Evolutionary conservation across 208 protist species (phyloP), one percentile per base, ranked within the genome.

Genomic region (Polymyxa betae): DNA sequence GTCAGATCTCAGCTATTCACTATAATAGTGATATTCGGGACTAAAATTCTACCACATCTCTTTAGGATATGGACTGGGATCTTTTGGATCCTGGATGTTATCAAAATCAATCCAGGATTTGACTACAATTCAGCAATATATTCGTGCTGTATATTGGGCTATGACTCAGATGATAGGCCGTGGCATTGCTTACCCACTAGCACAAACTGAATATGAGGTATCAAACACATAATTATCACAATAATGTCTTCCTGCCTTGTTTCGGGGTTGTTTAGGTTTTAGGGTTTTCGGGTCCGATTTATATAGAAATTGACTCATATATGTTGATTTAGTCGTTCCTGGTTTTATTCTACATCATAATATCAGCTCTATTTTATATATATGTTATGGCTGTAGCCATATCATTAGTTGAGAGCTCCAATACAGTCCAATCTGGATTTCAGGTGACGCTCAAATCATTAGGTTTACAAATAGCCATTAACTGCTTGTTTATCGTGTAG

Each of bases 91-190:
- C 72, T 82, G 72, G 72, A 35, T 20, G 12, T 12, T 82, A 35
- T 82, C 72, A n/a, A 5, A 12, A 5, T 35, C 35, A 12, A 82
- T 82, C 72, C 10, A 45, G 72, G n/a, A 35, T 35, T n/a, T 82
- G 72, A 5, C 72, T 5, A 82, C 72, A n/a, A 82, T 82, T 20
- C 35, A 5, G 72, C 72, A 82, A 43, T 82, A 82, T n/a, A 82
- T 82, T 43, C 72, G 72, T 5, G n/a, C 72, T 20, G 10, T 82
- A n/a, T 82, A 82, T 43, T 82, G 72, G 72, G n/a, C 72, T 20
- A 82, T 35, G 72, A 82, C 72, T 5, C n/a, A 82, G 12, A 82
- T 82, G 72, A 40, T n/a, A n/a, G 72, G 72, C n/a, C 72, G 72
- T 40, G 72, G 72, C 16, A 43, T 82, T 43, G 16, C 5, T 12